These are phyloP conservation scores for Mrakia frigida DNA, from an alignment of 768 basidiomycete genomes.

Conservation along the genomic window DNA sequence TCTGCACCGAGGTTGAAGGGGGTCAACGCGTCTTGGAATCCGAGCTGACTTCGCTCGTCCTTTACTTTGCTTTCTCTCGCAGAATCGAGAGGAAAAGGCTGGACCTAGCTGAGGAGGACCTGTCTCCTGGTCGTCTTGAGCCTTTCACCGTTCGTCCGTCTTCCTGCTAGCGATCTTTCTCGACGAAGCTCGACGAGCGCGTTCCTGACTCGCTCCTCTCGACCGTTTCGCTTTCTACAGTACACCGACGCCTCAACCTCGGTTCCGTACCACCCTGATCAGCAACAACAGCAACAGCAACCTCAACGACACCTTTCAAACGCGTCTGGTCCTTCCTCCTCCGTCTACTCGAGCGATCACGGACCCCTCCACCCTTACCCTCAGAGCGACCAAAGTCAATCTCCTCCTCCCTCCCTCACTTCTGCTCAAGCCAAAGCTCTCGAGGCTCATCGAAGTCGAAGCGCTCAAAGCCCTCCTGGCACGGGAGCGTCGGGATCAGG, in stretches of 20 bases:
- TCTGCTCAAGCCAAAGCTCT: not conserved
- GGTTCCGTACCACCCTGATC: too few species aligned
- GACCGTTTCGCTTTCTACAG: not conserved
- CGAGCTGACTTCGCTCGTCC: not conserved
- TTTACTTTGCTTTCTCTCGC: too few species aligned
- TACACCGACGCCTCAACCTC: too few species aligned
- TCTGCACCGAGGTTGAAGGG: not conserved
- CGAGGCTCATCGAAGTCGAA: slow-evolving; percentile 7
- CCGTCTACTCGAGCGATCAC: not conserved
- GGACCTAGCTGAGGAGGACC: not conserved
- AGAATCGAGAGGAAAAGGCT: not conserved
- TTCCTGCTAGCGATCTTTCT: too few species aligned
- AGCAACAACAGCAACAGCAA: too few species aligned
- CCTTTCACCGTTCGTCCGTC: not conserved
- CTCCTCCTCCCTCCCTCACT: not conserved
- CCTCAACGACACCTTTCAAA: not conserved
- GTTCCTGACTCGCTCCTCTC: not conserved
- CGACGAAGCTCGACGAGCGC: not conserved
- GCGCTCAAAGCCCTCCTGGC: not conserved
- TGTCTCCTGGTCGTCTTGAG: not conserved
- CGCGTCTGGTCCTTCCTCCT: not conserved
- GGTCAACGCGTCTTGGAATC: not conserved
- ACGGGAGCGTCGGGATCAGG: not conserved
- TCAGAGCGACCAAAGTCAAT: not conserved
- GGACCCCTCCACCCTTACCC: not conserved